phyloP scores from a whole-genome alignment of 2,329 filamentous ascomycete species.

The Cyclaneusma minus region DNA sequence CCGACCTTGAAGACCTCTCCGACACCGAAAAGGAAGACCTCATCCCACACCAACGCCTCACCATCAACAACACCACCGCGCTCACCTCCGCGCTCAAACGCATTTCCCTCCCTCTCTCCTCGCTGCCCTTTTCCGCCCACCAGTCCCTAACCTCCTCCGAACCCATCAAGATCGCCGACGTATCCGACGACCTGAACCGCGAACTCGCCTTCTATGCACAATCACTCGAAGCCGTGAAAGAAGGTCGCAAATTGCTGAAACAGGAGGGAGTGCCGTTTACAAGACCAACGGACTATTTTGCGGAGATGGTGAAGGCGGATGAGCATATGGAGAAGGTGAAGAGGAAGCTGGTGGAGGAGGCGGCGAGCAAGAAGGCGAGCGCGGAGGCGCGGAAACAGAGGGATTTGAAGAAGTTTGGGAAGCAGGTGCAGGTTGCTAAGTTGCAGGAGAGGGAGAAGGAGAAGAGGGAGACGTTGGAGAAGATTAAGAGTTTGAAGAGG shows the following conservation, averaged over 20 bases:
- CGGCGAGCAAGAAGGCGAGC: slow-evolving; percentile 79
- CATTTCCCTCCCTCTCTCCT: slow-evolving; percentile 52
- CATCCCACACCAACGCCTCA: slow-evolving; percentile 79
- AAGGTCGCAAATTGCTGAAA: slow-evolving; percentile 59
- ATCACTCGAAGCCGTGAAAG: slow-evolving; percentile 61
- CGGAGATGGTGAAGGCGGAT: slow-evolving; percentile 97
- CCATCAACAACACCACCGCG: slow-evolving; percentile 91
- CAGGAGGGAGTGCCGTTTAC: slow-evolving; percentile 77
- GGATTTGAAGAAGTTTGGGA: slow-evolving; percentile 97
- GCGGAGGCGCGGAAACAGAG: slow-evolving; percentile 82
- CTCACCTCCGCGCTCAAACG: slow-evolving; percentile 68
- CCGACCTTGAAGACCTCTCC: slow-evolving; percentile 64
- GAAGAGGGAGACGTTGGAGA: slow-evolving; percentile 86
- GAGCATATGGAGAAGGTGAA: slow-evolving; percentile 98
- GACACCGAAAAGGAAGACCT: slow-evolving; percentile 77
- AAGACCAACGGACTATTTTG: slow-evolving; percentile 87
- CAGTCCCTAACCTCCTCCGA: slow-evolving; percentile 57
- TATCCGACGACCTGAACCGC: slow-evolving; percentile 81
- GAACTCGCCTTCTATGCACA: slow-evolving; percentile 91
- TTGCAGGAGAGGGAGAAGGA: slow-evolving; percentile 85
- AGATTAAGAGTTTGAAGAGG: slow-evolving; percentile 88
- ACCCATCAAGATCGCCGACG: slow-evolving; percentile 61
- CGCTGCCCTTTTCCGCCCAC: slow-evolving; percentile 68
- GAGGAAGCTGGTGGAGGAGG: slow-evolving; percentile 82
- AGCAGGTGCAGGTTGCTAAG: slow-evolving; percentile 93